These are phyloP conservation scores for Helianthus tuberosus DNA, from an alignment of 129 eudicot genomes.

Conservation along the genomic window DNA sequence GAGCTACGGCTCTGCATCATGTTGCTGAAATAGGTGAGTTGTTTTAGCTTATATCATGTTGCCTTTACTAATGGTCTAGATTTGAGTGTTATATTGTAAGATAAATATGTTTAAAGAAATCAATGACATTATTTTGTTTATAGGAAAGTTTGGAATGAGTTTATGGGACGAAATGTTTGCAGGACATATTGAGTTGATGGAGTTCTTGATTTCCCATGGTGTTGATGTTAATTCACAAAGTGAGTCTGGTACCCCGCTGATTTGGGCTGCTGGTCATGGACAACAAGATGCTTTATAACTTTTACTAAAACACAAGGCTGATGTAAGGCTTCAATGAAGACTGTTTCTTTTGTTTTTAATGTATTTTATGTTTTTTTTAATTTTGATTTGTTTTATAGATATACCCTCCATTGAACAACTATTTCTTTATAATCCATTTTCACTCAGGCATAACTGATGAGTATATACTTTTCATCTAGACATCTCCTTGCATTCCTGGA, in stretches of 20 bases:
- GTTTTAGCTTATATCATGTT: slow-evolving; percentile 4
- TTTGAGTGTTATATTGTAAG: slow-evolving; percentile 3
- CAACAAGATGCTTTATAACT: slow-evolving; percentile 77
- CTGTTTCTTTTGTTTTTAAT: slow-evolving; percentile 5
- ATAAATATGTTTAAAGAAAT: slow-evolving; percentile 7
- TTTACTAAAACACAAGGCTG: slow-evolving; percentile 77
- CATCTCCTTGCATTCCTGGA: too few relatives aligned
- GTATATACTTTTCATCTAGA: too few relatives aligned
- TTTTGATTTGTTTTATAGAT: too few relatives aligned
- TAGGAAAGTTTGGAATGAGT: background rate
- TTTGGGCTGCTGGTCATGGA: slow-evolving; percentile 98
- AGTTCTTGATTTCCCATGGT: slow-evolving; percentile 57
- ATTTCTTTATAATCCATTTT: too few relatives aligned
- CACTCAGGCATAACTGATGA: too few relatives aligned
- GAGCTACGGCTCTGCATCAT: slow-evolving; percentile 95
- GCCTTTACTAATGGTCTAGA: background rate
- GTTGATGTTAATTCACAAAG: slow-evolving; percentile 78
- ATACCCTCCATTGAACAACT: too few relatives aligned
- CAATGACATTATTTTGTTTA: background rate
- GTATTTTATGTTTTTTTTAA: too few relatives aligned
- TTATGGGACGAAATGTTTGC: slow-evolving; percentile 24
- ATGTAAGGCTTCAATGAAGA: slow-evolving; percentile 52
- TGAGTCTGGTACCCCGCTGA: slow-evolving; percentile 89
- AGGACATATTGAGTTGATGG: slow-evolving; percentile 86
- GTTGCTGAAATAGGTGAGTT: slow-evolving; percentile 79